Evolutionary conservation across 345 rosid genomes (phyloP), one percentile per base, ranked within the genome.

Genomic region (Ceriops tagal): DNA sequence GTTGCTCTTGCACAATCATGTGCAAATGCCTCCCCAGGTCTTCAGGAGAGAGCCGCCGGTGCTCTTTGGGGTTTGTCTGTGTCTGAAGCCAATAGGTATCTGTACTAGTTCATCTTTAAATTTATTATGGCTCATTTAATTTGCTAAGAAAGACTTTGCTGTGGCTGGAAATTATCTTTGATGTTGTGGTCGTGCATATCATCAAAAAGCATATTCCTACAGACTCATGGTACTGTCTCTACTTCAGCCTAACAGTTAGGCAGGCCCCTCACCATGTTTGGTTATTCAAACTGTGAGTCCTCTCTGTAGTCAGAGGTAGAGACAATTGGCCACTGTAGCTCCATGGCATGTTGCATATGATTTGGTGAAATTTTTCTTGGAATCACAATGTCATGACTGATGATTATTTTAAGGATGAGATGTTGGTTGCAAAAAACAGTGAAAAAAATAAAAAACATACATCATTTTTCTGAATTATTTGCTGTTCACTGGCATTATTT

Each of bases 31-130:
- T 88, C 96, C 31, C 85, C 88, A 49, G 96, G 98, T 83, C 98
- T 92, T 81, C 98, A 92, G 83, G 98, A 88, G 82, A 85, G 96
- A 81, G 98, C 93, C n/a, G 98, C 98, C 32, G 98, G 98, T 71
- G 98, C 96, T 72, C 91, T 92, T 20, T 90, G 96, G 98, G 98
- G 98, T 73, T 81, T 92, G 76, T 92, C 98, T 0, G 96, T 92
- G 47, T 92, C 96, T 32, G 96, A 92, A 85, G 88, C 91, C 72
- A 92, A 90, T 75, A 88, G 93, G 98, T 93, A 73, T 60, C 21
- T 71, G 65, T 22, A 43, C 39, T 39, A 10, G 59, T 55, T 8
- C 59, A 55, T 22, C 11, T 55, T 55, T 27, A 8, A 55, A 21
- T 37, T 8, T 43, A 26, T 26, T 39, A 34, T 72, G 18, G 4